Percentiles rank a stretch among this genome's conserved stretches.
Conservation (phyloP, 208 protist species). For the Tetramitus jugosus region DNA sequence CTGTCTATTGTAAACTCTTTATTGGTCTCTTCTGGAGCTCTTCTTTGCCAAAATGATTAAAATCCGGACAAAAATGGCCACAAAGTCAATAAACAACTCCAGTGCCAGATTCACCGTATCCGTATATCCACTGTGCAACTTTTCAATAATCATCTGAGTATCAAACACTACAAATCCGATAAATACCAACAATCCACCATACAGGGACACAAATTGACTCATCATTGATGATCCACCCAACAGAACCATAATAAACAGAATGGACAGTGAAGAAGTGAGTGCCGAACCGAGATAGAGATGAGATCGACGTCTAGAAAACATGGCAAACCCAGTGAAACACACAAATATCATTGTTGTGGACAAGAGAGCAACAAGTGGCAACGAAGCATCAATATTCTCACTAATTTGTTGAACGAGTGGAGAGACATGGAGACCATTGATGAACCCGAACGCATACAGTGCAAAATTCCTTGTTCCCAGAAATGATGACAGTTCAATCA, state of each 20-base stretch:
- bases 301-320: conserved; percentile 25
- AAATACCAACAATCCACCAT: conserved; percentile 44
- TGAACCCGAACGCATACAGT: no score
- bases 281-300: conserved; percentile 35
- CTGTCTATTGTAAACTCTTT: no score
- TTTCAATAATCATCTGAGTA: conserved; percentile 47
- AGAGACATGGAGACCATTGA: no score
- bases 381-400: conserved; percentile 17
- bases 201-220: conserved; percentile 29
- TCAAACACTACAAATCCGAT: conserved; percentile 42
- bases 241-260: no score
- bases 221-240: no score
- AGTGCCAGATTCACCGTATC: conserved; percentile 35
- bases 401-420: no score
- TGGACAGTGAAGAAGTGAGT: conserved; percentile 25
- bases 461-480: no score
- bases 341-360: conserved; percentile 35
- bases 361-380: conserved; percentile 31
- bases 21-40: conserved; percentile 25
- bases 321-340: conserved; percentile 32
- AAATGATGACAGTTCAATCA: no score
- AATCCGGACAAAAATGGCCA: conserved; percentile 45
- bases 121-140: neutral
- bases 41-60: conserved; percentile 45
- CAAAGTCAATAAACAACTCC: conserved; percentile 48